Conservation (phyloP, 2,329 filamentous ascomycete genomes). For the Aspergillus sp. region DNA sequence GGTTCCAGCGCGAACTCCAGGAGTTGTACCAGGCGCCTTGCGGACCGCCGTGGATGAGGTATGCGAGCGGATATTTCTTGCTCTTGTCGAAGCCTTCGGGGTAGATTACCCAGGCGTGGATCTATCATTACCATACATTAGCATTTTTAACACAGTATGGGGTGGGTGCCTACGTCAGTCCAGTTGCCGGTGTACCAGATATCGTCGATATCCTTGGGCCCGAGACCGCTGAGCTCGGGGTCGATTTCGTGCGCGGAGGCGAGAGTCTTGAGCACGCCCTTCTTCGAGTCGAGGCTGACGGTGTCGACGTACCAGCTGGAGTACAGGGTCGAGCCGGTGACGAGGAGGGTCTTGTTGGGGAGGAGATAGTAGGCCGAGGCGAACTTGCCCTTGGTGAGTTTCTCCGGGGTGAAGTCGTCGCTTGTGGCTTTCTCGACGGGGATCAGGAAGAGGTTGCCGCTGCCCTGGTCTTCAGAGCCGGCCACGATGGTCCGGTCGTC, state of each 20-base stretch:
- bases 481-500: conserved; percentile 66
- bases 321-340: conserved; percentile 37
- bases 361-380: conserved; percentile 32
- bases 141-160: too few species aligned
- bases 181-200: conserved; percentile 40
- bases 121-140: conserved; percentile 17
- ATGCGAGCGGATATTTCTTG: conserved; percentile 76
- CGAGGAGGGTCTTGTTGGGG: conserved; percentile 31
- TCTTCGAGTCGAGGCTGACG: conserved; percentile 25
- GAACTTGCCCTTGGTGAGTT: conserved; percentile 37
- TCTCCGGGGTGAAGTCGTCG: conserved; percentile 31
- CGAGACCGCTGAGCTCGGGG: conserved; percentile 36
- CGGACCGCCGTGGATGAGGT: conserved; percentile 80
- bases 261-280: conserved; percentile 28
- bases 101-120: conserved; percentile 43
- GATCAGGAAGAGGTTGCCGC: conserved; percentile 43
- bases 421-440: conserved; percentile 32
- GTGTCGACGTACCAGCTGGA: conserved; percentile 37
- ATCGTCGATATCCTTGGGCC: conserved; percentile 36
- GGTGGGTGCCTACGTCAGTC: conserved; percentile 28
- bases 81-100: conserved; percentile 61
- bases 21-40: conserved; percentile 73
- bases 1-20: conserved; percentile 85
- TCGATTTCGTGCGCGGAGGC: conserved; percentile 42
- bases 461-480: conserved; percentile 70